These are phyloP conservation scores for Podospora pseudocomata DNA, from an alignment of 495 filamentous ascomycete species.

Conservation along the genomic window DNA sequence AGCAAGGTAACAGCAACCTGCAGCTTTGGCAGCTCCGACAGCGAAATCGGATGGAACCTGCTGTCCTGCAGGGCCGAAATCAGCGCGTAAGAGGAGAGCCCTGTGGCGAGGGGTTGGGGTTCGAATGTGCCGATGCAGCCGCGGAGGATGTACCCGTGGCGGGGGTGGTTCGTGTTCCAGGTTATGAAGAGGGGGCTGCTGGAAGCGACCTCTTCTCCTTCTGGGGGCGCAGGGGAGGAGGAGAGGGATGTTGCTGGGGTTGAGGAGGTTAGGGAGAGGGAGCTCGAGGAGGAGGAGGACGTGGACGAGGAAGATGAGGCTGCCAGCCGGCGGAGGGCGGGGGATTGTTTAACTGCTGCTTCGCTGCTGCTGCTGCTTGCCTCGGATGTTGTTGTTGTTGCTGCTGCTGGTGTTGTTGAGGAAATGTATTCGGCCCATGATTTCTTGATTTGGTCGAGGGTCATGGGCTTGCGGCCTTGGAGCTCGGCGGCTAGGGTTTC, in stretches of 20 bases:
- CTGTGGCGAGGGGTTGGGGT: constrained; percentile 64
- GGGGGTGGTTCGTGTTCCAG: constrained; percentile 72
- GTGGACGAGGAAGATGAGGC: constrained; percentile 30
- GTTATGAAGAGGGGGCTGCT: constrained; percentile 83
- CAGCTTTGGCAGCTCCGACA: constrained; percentile 63
- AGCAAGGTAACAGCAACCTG: constrained; percentile 71
- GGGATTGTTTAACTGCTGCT: constrained; percentile 29
- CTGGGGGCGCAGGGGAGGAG: constrained; percentile 22
- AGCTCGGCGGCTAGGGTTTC: constrained; percentile 64
- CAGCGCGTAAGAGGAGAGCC: constrained; percentile 76
- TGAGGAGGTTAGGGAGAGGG: constrained; percentile 18
- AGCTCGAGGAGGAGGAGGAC: constrained; percentile 21
- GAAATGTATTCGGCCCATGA: constrained; percentile 60
- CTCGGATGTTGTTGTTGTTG: constrained; percentile 6
- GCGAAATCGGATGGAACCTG: constrained; percentile 73
- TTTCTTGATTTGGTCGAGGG: constrained; percentile 63
- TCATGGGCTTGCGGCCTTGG: constrained; percentile 41
- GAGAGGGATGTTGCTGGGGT: constrained; percentile 40
- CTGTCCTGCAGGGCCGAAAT: constrained; percentile 87
- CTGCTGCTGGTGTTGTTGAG: constrained; percentile 20
- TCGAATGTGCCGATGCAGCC: constrained; percentile 98
- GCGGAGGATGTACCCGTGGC: constrained; percentile 62
- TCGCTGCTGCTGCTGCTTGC: constrained; percentile 12
- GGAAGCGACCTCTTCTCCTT: constrained; percentile 28
- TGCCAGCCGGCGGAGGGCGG: constrained; percentile 39